A percentile compares a stretch with the other conserved stretches of the same genome.
Evolutionary conservation across 2,329 filamentous ascomycete genomes (phyloP).

Genomic region (Colletotrichum sp.): DNA sequence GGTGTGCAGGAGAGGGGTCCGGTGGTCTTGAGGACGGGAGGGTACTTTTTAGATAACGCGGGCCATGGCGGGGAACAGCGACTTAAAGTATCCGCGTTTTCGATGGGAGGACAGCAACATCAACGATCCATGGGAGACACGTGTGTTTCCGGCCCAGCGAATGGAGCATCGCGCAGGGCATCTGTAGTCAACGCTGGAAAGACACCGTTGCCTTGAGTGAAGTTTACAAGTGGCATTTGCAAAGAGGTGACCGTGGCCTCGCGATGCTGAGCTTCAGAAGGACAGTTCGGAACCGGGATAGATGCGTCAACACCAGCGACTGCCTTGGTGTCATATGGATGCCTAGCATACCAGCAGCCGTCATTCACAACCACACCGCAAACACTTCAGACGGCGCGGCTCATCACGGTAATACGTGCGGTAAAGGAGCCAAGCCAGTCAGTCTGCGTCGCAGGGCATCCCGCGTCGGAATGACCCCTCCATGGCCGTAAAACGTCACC

Average conservation of each 20-base stretch:
- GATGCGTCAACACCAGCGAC: neutral
- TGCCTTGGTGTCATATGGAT: neutral
- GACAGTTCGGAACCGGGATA: neutral
- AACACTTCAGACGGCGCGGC: neutral
- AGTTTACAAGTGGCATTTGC: conserved; percentile 1
- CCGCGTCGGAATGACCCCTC: conserved; percentile 14
- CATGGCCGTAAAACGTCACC: neutral
- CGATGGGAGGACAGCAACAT: neutral
- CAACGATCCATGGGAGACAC: neutral
- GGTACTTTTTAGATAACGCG: neutral
- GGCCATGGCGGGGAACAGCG: neutral
- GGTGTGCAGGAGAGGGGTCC: conserved; percentile 17
- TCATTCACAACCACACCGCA: neutral
- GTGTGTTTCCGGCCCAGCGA: neutral
- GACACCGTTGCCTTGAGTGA: neutral
- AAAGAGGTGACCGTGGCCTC: conserved; percentile 3
- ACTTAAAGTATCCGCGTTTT: neutral
- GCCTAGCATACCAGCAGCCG: conserved; percentile 4
- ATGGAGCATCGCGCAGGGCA: neutral
- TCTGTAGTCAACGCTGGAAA: neutral
- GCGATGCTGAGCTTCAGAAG: neutral
- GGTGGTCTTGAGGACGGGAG: neutral
- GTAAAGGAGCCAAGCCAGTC: neutral
- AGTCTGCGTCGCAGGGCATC: neutral
- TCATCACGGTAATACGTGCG: neutral